Evolutionary conservation across 208 protist species (phyloP).

Genomic region (Polymyxa betae): DNA sequence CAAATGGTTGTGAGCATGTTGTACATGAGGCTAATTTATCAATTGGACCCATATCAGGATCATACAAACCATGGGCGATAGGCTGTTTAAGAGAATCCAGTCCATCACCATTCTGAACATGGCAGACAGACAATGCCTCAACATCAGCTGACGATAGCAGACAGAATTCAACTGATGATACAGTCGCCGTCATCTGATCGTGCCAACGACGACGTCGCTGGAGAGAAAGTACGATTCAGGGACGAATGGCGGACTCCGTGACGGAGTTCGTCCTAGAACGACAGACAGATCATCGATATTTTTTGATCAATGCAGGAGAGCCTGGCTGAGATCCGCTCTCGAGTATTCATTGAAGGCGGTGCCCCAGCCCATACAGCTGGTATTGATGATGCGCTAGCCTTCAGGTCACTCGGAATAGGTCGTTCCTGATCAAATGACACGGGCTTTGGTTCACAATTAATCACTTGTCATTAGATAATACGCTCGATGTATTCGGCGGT

Average conservation of each 20-base stretch:
- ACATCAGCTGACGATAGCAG: slow-evolving; percentile 70
- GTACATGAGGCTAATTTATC: slow-evolving; percentile 71
- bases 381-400: slow-evolving; percentile 48
- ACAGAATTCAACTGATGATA: not conserved
- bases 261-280: not conserved
- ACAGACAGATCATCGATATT: no score
- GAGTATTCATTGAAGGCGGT: not conserved
- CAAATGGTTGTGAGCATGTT: slow-evolving; percentile 76
- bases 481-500: slow-evolving; percentile 44
- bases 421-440: not conserved
- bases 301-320: slow-evolving; percentile 11
- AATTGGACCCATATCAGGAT: slow-evolving; percentile 78
- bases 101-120: slow-evolving; percentile 72
- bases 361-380: slow-evolving; percentile 29
- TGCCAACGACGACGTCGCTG: not conserved
- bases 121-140: slow-evolving; percentile 71
- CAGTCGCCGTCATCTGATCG: not conserved
- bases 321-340: slow-evolving; percentile 54
- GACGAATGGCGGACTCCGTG: not conserved
- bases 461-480: slow-evolving; percentile 30
- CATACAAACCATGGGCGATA: slow-evolving; percentile 79
- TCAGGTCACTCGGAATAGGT: slow-evolving; percentile 47
- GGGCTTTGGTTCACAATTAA: not conserved
- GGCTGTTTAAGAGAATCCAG: slow-evolving; percentile 76
- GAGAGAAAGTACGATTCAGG: not conserved